Evolutionary conservation across 352 stramenopile species (phyloP).

Genomic region (Thraustotheca clavata): DNA sequence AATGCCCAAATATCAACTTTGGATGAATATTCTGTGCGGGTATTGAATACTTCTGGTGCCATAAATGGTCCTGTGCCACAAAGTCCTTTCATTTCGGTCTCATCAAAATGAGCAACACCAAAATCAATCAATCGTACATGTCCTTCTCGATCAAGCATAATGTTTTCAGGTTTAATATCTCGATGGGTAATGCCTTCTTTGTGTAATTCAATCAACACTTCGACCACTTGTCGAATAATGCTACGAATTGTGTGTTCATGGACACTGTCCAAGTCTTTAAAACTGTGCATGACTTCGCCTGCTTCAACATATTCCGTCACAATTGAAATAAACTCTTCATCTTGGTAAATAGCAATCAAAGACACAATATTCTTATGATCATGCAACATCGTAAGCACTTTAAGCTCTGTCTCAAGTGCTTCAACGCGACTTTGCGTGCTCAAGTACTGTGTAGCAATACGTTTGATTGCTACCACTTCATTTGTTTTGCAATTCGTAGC

Average conservation of each 20-base stretch:
- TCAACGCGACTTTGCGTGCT: slow-evolving; percentile 54
- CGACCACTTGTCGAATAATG: slow-evolving; percentile 56
- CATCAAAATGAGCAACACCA: slow-evolving; percentile 55
- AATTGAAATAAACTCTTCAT: slow-evolving; percentile 52
- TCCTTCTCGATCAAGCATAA: slow-evolving; percentile 43
- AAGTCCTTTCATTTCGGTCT: slow-evolving; percentile 58
- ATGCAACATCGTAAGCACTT: slow-evolving; percentile 43
- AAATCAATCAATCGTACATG: slow-evolving; percentile 64
- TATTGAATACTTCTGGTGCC: slow-evolving; percentile 75
- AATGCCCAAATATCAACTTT: slow-evolving; percentile 75
- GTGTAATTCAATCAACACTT: slow-evolving; percentile 62
- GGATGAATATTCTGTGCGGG: slow-evolving; percentile 40
- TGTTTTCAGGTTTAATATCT: slow-evolving; percentile 79
- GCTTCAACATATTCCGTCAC: slow-evolving; percentile 54
- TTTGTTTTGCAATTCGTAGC: slow-evolving; percentile 29
- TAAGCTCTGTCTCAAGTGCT: slow-evolving; percentile 53
- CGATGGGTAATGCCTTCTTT: slow-evolving; percentile 65
- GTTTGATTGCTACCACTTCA: slow-evolving; percentile 57
- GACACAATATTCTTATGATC: slow-evolving; percentile 44
- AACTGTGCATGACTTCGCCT: slow-evolving; percentile 54
- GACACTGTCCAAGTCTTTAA: slow-evolving; percentile 26
- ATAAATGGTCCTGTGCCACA: slow-evolving; percentile 81
- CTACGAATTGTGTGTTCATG: slow-evolving; percentile 53
- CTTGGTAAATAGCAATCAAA: slow-evolving; percentile 58
- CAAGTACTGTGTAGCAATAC: slow-evolving; percentile 58